These are phyloP conservation scores for Alternaria sp. DNA, from an alignment of 2,329 filamentous ascomycete species.

Conservation along the genomic window DNA sequence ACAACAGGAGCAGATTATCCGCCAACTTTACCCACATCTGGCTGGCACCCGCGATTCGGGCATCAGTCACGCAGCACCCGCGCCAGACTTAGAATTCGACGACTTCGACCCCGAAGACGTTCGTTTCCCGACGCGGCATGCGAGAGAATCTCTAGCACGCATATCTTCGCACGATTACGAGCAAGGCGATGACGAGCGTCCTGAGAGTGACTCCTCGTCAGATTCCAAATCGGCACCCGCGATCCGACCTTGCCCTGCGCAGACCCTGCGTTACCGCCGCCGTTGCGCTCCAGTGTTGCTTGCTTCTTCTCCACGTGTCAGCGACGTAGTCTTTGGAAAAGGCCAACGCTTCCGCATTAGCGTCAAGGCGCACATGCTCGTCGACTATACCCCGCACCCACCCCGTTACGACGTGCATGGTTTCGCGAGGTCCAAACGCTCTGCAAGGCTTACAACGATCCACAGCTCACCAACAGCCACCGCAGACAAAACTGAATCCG, in stretches of 20 bases:
- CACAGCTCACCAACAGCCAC: constrained; percentile 1
- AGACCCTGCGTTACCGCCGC: constrained; percentile 54
- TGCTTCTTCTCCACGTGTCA: constrained; percentile 52
- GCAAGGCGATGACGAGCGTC: constrained; percentile 21
- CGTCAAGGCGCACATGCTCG: constrained; percentile 50
- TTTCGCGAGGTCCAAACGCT: constrained; percentile 37
- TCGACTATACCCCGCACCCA: constrained; percentile 52
- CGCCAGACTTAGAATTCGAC: constrained; percentile 41
- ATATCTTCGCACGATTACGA: constrained; percentile 29
- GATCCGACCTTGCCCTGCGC: constrained; percentile 40
- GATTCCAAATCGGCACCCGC: constrained; percentile 44
- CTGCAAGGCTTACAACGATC: constrained; percentile 11
- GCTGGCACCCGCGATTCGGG: constrained; percentile 26
- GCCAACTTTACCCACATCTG: constrained; percentile 55
- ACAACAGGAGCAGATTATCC: constrained; percentile 57
- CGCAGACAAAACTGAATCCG: constrained; percentile 5
- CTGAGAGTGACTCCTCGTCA: constrained; percentile 21
- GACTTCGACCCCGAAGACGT: constrained; percentile 49
- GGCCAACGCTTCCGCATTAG: constrained; percentile 55
- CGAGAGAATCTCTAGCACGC: constrained; percentile 17
- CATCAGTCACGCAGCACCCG: constrained; percentile 13
- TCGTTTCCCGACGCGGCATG: constrained; percentile 38
- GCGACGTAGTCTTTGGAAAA: constrained; percentile 53
- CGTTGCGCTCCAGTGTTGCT: constrained; percentile 56
- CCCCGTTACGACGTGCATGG: constrained; percentile 53